phyloP scores from a whole-genome alignment of 2,329 filamentous ascomycete species.

The Fusarium siculi region DNA sequence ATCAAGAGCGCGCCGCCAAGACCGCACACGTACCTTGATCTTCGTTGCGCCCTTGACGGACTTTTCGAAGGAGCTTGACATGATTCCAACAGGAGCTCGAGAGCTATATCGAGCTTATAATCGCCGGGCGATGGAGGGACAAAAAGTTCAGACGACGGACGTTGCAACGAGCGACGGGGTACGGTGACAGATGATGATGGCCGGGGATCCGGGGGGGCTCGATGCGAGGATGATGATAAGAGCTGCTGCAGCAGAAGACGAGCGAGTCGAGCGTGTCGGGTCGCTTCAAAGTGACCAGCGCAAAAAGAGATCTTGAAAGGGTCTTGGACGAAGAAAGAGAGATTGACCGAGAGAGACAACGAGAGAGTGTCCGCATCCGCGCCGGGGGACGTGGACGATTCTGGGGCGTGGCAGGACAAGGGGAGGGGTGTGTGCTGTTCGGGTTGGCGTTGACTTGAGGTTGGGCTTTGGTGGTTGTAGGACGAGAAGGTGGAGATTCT shows the following conservation, averaged over 20 bases:
- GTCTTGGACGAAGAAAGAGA: slow-evolving; percentile 36
- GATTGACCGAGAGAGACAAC: slow-evolving; percentile 35
- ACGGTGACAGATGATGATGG: slow-evolving; percentile 32
- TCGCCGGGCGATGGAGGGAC: slow-evolving; percentile 14
- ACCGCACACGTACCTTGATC: slow-evolving; percentile 75
- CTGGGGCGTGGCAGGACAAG: slow-evolving; percentile 41
- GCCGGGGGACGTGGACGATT: slow-evolving; percentile 42
- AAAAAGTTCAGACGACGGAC: slow-evolving; percentile 23
- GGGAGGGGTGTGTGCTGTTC: slow-evolving; percentile 38
- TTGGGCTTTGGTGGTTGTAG: slow-evolving; percentile 36
- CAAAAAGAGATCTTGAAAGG: slow-evolving; percentile 23
- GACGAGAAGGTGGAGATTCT: slow-evolving; percentile 31
- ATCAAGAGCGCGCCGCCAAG: neutral
- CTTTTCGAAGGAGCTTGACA: slow-evolving; percentile 96
- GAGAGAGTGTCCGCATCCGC: slow-evolving; percentile 40
- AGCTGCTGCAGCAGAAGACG: slow-evolving; percentile 2
- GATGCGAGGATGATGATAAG: slow-evolving; percentile 16
- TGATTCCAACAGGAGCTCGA: slow-evolving; percentile 50
- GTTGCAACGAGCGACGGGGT: slow-evolving; percentile 33
- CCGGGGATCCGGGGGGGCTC: slow-evolving; percentile 13
- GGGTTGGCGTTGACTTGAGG: slow-evolving; percentile 27
- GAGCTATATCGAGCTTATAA: slow-evolving; percentile 16
- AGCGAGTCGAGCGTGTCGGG: slow-evolving; percentile 10
- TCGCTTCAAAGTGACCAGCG: slow-evolving; percentile 37
- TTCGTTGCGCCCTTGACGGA: slow-evolving; percentile 99